Base-by-base conservation (phyloP, 345 rosid species). In the Brassica incana region DNA sequence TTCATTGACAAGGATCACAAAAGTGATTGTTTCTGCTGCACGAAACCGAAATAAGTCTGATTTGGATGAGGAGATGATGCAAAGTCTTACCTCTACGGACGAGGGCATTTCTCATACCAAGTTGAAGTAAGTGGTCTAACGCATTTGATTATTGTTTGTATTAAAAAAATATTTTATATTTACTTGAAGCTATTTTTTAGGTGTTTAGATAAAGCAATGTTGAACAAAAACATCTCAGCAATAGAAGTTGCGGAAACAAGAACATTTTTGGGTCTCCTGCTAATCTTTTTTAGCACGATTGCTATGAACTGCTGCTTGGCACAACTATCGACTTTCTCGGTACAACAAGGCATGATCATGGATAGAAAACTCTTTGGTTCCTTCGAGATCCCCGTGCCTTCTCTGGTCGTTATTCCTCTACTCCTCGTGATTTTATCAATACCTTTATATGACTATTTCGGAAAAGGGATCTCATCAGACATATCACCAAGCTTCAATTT, bases 301-400 rank as follows among this genome's bases (percentile, higher is more conserved):
- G 73, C 84, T 84, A 85, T 85, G 90, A 89, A 83, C 73, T 84
- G 87, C 48, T 91, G 90, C 78, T 73, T 88, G 4, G 93, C 93
- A 33, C 90, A 88, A 58, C 73, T 91, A 6, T 77, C 74, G 30
- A 89, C 92, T 33, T 86, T 90, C 84, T 82, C 93, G 1, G 86
- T 88, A 52, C 78, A 83, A 65, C 93, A 88, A 85, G 91, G 89
- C 74, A 27, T 73, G 73, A 67, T 75, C 78, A 88, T 89, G 95
- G 52, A 86, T 20, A 86, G 84, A 81, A 77, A 66, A 4, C 8
- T 89, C 8, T 59, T 43, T 64, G 69, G 71, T 68, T 16, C 65
- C 25, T 86, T 88, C 70, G 77, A 81, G 23, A 88, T 91, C 81
- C 90, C 90, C 0, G 83, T 90, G 32, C 82, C 85, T 16, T 88